Base-by-base conservation (phyloP, 2,329 filamentous ascomycete species). In the Pseudocercospora fuligena region DNA sequence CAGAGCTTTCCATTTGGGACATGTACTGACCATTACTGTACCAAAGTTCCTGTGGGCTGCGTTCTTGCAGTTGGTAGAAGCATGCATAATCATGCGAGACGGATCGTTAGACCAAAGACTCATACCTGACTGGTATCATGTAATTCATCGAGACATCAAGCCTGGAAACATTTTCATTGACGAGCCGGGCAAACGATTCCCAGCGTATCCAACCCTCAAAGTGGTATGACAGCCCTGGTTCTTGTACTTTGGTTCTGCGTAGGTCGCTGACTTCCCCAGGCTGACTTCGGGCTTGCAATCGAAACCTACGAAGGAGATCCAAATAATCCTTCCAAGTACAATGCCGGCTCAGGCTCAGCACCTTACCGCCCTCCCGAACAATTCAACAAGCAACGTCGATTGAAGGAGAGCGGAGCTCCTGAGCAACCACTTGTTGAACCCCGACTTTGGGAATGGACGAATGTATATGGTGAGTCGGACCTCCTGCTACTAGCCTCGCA, bases 161-260 rank as follows among this genome's bases (percentile, higher is more conserved):
- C 94, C 94, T 0, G 93, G 97, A 84, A 97, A 97, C 84, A 95
- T 97, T 79, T 97, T 97, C 79, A 85, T 97, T 14, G 63, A 61
- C 12, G 19, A 36, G 36, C 53, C 61, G 5, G 16, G 36, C 21
- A 19, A 14, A 16, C 29, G 43, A 0, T 66, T 65, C 31, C 29
- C 58, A 25, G 11, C 12, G 12, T 69, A 66, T 36, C 67, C 67
- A 5, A 63, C 60, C 16, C 49, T 57, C 49, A 60, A 61, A 31
- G 19, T 65, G 31, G 63, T 56, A 31, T 27, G 51, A 19, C 19
- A 43, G 40, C 40, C 40, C 47, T 25, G 47, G 23, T 14, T 7
- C 7, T 29, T 1, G 27, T 54, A 31, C 8, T n/a, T 56, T 16
- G 16, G 16, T 4, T n/a, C 27, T 27, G 33, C 12, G 16, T 12